These are phyloP conservation scores for Pseudogymnoascus destructans DNA, from an alignment of 2,329 filamentous ascomycete species.

Conservation along the genomic window DNA sequence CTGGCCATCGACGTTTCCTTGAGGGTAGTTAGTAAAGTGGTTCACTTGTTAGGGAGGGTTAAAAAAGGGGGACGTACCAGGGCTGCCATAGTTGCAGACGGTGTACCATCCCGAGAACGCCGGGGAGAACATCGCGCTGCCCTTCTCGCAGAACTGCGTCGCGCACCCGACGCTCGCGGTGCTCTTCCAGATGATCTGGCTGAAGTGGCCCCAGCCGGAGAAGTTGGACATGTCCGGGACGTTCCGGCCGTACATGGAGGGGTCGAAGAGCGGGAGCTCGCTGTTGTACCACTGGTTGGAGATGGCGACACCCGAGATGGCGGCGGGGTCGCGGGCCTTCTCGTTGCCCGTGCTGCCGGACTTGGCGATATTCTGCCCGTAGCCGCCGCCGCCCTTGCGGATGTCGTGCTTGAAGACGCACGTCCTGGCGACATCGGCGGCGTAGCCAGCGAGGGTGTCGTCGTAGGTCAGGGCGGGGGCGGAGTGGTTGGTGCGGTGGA, in stretches of 20 bases:
- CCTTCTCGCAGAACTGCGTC: slow-evolving; percentile 39
- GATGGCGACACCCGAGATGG: slow-evolving; percentile 52
- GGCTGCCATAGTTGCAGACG: slow-evolving; percentile 74
- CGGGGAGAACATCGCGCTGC: slow-evolving; percentile 28
- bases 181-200: slow-evolving; percentile 58
- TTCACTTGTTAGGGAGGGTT: slow-evolving; percentile 8
- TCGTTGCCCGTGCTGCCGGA: slow-evolving; percentile 33
- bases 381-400: slow-evolving; percentile 45
- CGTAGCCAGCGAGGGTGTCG: slow-evolving; percentile 47
- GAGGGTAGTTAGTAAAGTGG: slow-evolving; percentile 19
- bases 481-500: slow-evolving; percentile 74
- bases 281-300: slow-evolving; percentile 83
- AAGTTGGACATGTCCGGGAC: slow-evolving; percentile 51
- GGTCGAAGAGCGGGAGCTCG: slow-evolving; percentile 48
- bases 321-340: slow-evolving; percentile 35
- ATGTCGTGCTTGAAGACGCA: slow-evolving; percentile 67
- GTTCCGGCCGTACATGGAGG: slow-evolving; percentile 42
- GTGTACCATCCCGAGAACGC: slow-evolving; percentile 54
- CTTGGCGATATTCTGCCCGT: slow-evolving; percentile 88
- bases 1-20: slow-evolving; percentile 41
- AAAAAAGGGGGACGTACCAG: slow-evolving; percentile 42
- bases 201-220: slow-evolving; percentile 59
- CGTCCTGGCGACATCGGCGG: slow-evolving; percentile 45
- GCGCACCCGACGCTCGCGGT: slow-evolving; percentile 52
- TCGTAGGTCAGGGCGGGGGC: slow-evolving; percentile 54